phyloP scores from a whole-genome alignment of 2,329 filamentous ascomycete species.

The Curvularia eragrostidis region DNA sequence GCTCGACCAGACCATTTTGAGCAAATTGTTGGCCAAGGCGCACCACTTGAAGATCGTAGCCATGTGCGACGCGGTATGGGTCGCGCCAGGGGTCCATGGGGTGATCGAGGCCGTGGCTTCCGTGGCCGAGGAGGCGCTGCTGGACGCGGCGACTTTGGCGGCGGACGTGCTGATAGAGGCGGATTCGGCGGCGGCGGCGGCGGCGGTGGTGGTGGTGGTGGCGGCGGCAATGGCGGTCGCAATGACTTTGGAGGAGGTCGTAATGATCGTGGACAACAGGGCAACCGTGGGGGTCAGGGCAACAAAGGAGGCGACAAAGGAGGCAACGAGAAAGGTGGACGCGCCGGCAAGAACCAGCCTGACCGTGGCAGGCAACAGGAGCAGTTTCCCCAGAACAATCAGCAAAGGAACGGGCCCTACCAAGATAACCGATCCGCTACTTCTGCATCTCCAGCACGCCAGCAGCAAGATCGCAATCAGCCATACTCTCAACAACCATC shows the following conservation, averaged over 20 bases:
- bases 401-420: constrained; percentile 27
- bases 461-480: constrained; percentile 38
- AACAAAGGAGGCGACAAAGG: constrained; percentile 31
- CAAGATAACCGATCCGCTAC: constrained; percentile 32
- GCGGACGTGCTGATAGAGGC: constrained; percentile 37
- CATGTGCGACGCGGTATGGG: constrained; percentile 47
- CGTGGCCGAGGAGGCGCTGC: constrained; percentile 42
- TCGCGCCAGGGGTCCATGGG: constrained; percentile 42
- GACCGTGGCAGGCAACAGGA: constrained; percentile 35
- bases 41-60: constrained; percentile 47
- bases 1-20: constrained; percentile 56
- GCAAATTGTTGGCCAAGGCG: constrained; percentile 52
- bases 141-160: constrained; percentile 28
- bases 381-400: constrained; percentile 24
- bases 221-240: constrained; percentile 33
- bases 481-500: constrained; percentile 19
- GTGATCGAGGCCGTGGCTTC: constrained; percentile 48
- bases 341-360: constrained; percentile 34
- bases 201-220: constrained; percentile 25
- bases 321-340: constrained; percentile 30
- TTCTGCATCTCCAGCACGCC: constrained; percentile 28
- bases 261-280: constrained; percentile 37
- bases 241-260: constrained; percentile 27
- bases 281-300: constrained; percentile 21
- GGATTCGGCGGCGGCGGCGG: constrained; percentile 24